Conservation (phyloP, 192 early-diverging fungal genomes). For the Phycomyces nitens region DNA sequence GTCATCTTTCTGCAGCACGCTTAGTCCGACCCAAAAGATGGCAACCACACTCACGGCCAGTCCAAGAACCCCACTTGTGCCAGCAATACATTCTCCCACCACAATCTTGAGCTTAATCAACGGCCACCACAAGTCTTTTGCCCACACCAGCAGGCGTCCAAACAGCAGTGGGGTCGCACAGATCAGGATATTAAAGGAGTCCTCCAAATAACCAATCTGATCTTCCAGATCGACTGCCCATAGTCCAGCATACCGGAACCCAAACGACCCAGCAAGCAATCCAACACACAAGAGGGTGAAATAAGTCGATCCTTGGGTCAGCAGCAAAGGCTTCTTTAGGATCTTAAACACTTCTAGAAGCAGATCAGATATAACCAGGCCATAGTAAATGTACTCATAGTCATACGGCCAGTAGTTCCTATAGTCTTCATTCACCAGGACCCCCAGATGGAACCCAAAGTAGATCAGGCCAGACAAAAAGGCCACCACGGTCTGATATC, state of each 20-base stretch:
- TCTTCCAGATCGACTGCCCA: background rate
- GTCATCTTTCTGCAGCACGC: conserved; percentile 25
- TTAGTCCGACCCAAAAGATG: conserved; percentile 31
- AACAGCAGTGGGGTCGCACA: conserved; percentile 21
- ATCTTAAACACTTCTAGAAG: conserved; percentile 18
- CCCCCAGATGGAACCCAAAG: conserved; percentile 14
- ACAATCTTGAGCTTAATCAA: conserved; percentile 13
- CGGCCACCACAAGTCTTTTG: conserved; percentile 13
- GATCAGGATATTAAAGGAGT: conserved; percentile 8
- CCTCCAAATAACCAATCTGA: background rate
- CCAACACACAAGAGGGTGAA: conserved; percentile 1
- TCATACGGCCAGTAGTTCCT: background rate
- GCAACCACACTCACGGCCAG: conserved; percentile 10
- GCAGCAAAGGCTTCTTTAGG: background rate
- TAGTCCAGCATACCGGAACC: conserved; percentile 3
- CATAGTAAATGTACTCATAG: conserved; percentile 30
- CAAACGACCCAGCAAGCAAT: background rate
- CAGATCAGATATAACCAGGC: conserved; percentile 20
- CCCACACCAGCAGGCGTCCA: conserved; percentile 11
- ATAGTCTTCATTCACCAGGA: conserved; percentile 17
- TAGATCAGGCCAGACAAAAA: conserved; percentile 13
- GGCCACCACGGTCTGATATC: conserved; percentile 23
- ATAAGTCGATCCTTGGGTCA: conserved; percentile 4
- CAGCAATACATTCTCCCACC: conserved; percentile 14
- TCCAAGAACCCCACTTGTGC: conserved; percentile 16